Evolutionary conservation across 495 filamentous ascomycete genomes (phyloP).

Genomic region (Aspergillus hancockii): DNA sequence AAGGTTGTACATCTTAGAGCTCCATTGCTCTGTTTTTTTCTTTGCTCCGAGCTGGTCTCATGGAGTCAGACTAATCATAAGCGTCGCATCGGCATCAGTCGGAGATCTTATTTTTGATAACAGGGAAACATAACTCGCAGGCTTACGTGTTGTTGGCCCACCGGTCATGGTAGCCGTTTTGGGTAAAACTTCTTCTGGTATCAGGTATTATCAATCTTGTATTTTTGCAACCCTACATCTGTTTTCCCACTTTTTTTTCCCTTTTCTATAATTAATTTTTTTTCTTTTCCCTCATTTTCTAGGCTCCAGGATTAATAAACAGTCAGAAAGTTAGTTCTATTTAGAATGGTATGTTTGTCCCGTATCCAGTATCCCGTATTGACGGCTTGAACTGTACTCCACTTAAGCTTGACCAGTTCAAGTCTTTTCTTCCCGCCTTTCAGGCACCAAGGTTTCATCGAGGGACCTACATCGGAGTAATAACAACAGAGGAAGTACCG

Average conservation of each 20-base stretch:
- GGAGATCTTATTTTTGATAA: neutral
- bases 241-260: neutral
- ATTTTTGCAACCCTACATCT: too few species aligned
- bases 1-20: neutral
- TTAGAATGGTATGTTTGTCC: too few species aligned
- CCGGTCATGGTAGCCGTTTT: neutral
- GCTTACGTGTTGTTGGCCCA: slow-evolving; percentile 3
- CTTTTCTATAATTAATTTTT: neutral
- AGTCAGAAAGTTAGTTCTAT: too few species aligned
- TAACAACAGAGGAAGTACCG: too few species aligned
- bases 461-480: too few species aligned
- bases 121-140: neutral
- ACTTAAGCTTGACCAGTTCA: too few species aligned
- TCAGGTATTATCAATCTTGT: slow-evolving; percentile 4
- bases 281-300: too few species aligned
- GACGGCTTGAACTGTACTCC: too few species aligned
- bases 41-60: neutral
- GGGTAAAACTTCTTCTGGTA: slow-evolving; percentile 8
- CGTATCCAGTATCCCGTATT: too few species aligned
- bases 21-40: neutral
- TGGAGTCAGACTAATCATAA: neutral
- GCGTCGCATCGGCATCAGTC: neutral
- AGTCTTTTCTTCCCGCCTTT: too few species aligned
- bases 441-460: too few species aligned
- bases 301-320: too few species aligned